Evolutionary conservation across 140 eudicot species (phyloP).

Genomic region (Oenanthe javanica): DNA sequence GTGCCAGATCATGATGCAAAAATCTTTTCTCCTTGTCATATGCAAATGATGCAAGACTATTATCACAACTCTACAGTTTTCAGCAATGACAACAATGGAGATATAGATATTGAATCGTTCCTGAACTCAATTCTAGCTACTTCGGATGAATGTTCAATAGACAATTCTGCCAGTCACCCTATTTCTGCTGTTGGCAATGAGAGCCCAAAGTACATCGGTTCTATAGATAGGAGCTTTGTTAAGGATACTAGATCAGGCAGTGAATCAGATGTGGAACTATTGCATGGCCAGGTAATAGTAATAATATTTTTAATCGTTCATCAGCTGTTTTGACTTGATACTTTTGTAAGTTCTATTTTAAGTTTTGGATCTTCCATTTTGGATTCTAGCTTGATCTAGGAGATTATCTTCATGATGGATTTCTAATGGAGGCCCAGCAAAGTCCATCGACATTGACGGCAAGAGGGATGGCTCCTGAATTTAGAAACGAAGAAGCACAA

Average conservation of each 20-base stretch:
- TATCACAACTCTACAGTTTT: neutral
- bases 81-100: slow-evolving; percentile 12
- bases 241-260: slow-evolving; percentile 36
- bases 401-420: neutral
- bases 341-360: neutral
- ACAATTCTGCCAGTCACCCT: slow-evolving; percentile 13
- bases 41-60: neutral
- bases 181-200: slow-evolving; percentile 17
- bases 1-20: slow-evolving; percentile 23
- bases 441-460: neutral
- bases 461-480: neutral
- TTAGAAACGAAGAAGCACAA: neutral
- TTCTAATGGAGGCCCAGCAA: slow-evolving; percentile 6
- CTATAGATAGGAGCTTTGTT: slow-evolving; percentile 2
- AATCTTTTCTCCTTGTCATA: slow-evolving; percentile 32
- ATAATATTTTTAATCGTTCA: neutral
- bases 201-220: neutral
- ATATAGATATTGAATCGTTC: slow-evolving; percentile 29
- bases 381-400: slow-evolving; percentile 3
- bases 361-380: neutral
- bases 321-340: neutral
- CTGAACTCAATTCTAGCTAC: slow-evolving; percentile 34
- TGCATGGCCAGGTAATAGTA: slow-evolving; percentile 17
- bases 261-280: slow-evolving; percentile 35
- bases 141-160: slow-evolving; percentile 34